phyloP scores from a whole-genome alignment of 2,329 filamentous ascomycete species.

The Scopulariopsis brevicaulis region DNA sequence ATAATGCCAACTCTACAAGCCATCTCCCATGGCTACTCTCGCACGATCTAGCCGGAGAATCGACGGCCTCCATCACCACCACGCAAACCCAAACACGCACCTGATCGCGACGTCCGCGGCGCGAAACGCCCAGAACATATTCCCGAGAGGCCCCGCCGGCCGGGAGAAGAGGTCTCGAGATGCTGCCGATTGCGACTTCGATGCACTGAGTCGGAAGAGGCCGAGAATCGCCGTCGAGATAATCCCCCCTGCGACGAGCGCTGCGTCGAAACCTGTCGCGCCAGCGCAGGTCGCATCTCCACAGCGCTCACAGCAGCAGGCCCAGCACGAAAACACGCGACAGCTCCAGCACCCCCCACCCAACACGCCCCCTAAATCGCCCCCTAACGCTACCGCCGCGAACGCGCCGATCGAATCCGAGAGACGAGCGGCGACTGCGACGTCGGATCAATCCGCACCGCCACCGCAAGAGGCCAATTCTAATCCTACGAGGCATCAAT shows the following conservation, averaged over 20 bases:
- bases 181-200: slow-evolving; percentile 26
- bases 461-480: slow-evolving; percentile 4
- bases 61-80: slow-evolving; percentile 29
- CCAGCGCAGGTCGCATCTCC: slow-evolving; percentile 6
- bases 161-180: slow-evolving; percentile 39
- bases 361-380: slow-evolving; percentile 10
- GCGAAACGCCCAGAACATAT: slow-evolving; percentile 18
- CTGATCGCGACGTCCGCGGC: slow-evolving; percentile 16
- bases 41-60: slow-evolving; percentile 38
- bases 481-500: slow-evolving; percentile 35
- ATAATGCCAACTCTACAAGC: neutral
- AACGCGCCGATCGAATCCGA: slow-evolving; percentile 9
- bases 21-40: slow-evolving; percentile 35
- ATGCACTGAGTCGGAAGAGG: slow-evolving; percentile 34
- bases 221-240: slow-evolving; percentile 43
- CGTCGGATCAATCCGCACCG: slow-evolving; percentile 2
- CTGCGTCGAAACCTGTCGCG: neutral
- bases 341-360: slow-evolving; percentile 15
- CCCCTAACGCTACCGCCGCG: slow-evolving; percentile 10
- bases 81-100: slow-evolving; percentile 14
- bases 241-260: neutral
- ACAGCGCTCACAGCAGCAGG: slow-evolving; percentile 5
- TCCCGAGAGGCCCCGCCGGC: slow-evolving; percentile 19
- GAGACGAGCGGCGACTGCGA: slow-evolving; percentile 1
- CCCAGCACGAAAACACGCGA: slow-evolving; percentile 17